A percentile compares a stretch with the other conserved stretches of the same genome.
Evolutionary conservation across 2,329 filamentous ascomycete species (phyloP).

Genomic region (Neoascochyta sp.): DNA sequence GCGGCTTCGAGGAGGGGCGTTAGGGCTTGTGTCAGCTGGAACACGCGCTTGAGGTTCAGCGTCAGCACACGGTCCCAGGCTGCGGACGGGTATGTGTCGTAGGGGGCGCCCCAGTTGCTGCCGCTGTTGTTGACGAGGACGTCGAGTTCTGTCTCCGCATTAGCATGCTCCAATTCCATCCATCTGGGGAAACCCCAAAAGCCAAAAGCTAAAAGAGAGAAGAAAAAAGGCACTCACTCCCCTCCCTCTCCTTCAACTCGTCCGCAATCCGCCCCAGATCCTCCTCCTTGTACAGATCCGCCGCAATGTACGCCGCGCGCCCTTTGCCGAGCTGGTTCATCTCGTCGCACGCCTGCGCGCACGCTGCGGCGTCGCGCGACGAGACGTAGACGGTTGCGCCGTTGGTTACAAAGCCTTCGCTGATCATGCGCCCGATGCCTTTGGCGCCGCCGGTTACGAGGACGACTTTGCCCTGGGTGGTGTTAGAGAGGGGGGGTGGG

Average conservation of each 20-base stretch:
- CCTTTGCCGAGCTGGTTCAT: slow-evolving; percentile 55
- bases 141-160: slow-evolving; percentile 47
- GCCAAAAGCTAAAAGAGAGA: too few relatives aligned
- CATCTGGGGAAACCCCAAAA: too few relatives aligned
- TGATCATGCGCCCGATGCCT: slow-evolving; percentile 66
- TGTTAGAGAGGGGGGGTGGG: slow-evolving; percentile 4
- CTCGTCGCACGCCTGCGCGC: slow-evolving; percentile 57
- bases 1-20: slow-evolving; percentile 59
- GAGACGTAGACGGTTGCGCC: slow-evolving; percentile 68
- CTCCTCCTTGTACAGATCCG: slow-evolving; percentile 61
- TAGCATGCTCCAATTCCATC: too few relatives aligned
- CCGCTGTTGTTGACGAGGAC: slow-evolving; percentile 65
- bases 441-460: slow-evolving; percentile 50
- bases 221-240: slow-evolving; percentile 38
- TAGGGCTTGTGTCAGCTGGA: slow-evolving; percentile 61
- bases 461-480: slow-evolving; percentile 41
- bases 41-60: slow-evolving; percentile 61
- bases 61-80: slow-evolving; percentile 57
- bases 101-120: slow-evolving; percentile 60
- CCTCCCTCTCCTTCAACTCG: slow-evolving; percentile 53
- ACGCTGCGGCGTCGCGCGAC: slow-evolving; percentile 60
- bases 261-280: slow-evolving; percentile 56
- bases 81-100: slow-evolving; percentile 54
- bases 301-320: slow-evolving; percentile 57
- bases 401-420: slow-evolving; percentile 61